Percentiles rank a stretch among this genome's conserved stretches.
These are phyloP conservation scores for Saturnispora gosingensis DNA, from an alignment of 805 yeast genomes.

Conservation along the genomic window DNA sequence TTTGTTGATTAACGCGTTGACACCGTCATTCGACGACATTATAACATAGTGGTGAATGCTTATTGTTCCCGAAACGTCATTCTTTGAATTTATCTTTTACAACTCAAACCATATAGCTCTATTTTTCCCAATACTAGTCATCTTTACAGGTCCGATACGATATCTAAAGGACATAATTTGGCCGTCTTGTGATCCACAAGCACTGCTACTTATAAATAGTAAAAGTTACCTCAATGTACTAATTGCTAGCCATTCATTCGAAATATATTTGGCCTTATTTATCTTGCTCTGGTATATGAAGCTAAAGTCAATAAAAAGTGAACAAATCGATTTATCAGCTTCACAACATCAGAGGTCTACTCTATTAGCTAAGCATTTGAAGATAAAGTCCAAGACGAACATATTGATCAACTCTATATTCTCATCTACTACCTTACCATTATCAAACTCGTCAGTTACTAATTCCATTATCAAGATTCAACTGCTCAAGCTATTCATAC, in stretches of 20 bases:
- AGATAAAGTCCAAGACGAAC: conserved; percentile 4
- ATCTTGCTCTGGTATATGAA: conserved; percentile 7
- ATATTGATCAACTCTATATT: neutral
- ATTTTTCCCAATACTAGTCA: conserved; percentile 3
- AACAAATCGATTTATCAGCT: conserved; percentile 12
- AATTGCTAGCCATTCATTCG: conserved; percentile 26
- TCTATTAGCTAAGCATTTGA: neutral
- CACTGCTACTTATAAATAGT: conserved; percentile 15
- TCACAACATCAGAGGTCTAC: conserved; percentile 6
- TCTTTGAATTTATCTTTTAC: neutral
- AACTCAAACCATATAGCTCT: neutral
- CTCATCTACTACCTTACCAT: neutral
- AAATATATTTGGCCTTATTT: conserved; percentile 15
- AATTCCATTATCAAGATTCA: neutral
- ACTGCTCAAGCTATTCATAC: conserved; percentile 14
- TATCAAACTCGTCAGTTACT: neutral
- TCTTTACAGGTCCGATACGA: conserved; percentile 6
- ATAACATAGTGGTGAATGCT: neutral
- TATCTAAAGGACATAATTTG: conserved; percentile 8
- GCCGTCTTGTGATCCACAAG: conserved; percentile 10
- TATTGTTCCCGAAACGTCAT: neutral
- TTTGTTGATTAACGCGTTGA: neutral
- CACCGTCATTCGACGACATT: neutral
- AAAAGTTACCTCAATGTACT: conserved; percentile 19
- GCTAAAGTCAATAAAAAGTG: neutral